Evolutionary conservation across 371 early-diverging fungal genomes (phyloP).

Genomic region (Rhizopus stolonifer): DNA sequence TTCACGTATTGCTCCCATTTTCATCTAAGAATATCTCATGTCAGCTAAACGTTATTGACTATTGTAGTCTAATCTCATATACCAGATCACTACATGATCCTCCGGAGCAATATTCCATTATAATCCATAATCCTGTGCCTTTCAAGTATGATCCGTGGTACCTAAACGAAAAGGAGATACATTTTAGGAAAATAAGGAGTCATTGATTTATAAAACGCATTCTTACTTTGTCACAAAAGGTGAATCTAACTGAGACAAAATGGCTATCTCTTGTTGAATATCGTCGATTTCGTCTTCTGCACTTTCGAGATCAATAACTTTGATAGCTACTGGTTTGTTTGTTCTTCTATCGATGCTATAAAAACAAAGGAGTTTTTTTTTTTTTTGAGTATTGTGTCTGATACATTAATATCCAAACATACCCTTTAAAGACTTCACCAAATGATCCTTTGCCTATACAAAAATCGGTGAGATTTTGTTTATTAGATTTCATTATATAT

Average conservation of each 20-base stretch:
- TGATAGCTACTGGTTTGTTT: slow-evolving; percentile 86
- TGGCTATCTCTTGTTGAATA: slow-evolving; percentile 95
- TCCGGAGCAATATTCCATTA: slow-evolving; percentile 93
- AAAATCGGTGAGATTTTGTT: neutral
- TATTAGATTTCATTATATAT: slow-evolving; percentile 7
- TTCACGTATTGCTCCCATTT: slow-evolving; percentile 81
- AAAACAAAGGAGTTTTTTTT: slow-evolving; percentile 1
- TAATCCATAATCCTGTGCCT: slow-evolving; percentile 87
- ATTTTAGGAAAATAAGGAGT: slow-evolving; percentile 17
- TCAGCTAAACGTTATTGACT: neutral
- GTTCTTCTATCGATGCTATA: slow-evolving; percentile 73
- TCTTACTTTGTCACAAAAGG: slow-evolving; percentile 84
- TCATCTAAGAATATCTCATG: slow-evolving; percentile 58
- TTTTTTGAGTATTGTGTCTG: slow-evolving; percentile 7
- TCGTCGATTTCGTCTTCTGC: slow-evolving; percentile 98
- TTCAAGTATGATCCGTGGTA: slow-evolving; percentile 82
- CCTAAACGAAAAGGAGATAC: slow-evolving; percentile 31
- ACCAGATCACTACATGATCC: slow-evolving; percentile 91
- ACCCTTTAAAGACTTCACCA: slow-evolving; percentile 92
- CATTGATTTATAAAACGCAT: neutral
- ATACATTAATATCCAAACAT: slow-evolving; percentile 42
- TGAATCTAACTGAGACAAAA: slow-evolving; percentile 93
- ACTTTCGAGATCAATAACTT: slow-evolving; percentile 89
- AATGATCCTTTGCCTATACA: slow-evolving; percentile 84
- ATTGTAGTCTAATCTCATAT: slow-evolving; percentile 8